phyloP scores from a whole-genome alignment of 345 rosid species.

The Syzygium aqueum region DNA sequence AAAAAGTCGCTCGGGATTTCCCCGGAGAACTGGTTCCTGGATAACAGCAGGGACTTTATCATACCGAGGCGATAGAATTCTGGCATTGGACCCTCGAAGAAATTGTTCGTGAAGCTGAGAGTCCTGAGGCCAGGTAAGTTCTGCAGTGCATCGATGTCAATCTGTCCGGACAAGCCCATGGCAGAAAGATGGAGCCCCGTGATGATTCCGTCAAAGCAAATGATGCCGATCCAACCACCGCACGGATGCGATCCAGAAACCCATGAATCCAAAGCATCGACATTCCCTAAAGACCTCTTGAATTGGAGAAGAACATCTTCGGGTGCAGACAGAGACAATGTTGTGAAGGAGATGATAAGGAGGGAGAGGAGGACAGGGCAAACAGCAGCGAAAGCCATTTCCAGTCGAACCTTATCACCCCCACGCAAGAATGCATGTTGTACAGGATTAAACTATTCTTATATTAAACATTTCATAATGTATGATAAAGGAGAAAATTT shows the following conservation, averaged over 20 bases:
- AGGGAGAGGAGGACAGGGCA: conserved; percentile 1
- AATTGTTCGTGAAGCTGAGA: conserved; percentile 53
- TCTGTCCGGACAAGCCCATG: conserved; percentile 58
- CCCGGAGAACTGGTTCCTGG: conserved; percentile 62
- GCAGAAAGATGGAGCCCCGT: conserved; percentile 45
- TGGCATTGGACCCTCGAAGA: conserved; percentile 54
- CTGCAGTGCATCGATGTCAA: conserved; percentile 43
- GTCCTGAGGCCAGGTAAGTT: conserved; percentile 28
- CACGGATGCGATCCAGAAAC: conserved; percentile 37
- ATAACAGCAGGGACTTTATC: conserved; percentile 39
- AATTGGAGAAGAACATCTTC: conserved; percentile 38
- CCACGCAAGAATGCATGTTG: background rate
- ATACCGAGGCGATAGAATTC: conserved; percentile 48
- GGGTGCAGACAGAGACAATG: background rate
- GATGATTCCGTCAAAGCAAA: conserved; percentile 39
- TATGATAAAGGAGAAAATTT: background rate
- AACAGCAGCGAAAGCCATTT: conserved; percentile 5
- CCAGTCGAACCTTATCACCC: background rate
- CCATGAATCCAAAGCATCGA: conserved; percentile 55
- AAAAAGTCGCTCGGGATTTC: conserved; percentile 44
- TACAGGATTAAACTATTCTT: background rate
- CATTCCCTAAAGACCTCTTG: conserved; percentile 39
- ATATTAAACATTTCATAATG: background rate
- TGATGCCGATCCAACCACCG: conserved; percentile 47
- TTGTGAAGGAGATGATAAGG: background rate